Conservation (phyloP, 2,329 filamentous ascomycete genomes). For the Lachnellula hyalina region DNA sequence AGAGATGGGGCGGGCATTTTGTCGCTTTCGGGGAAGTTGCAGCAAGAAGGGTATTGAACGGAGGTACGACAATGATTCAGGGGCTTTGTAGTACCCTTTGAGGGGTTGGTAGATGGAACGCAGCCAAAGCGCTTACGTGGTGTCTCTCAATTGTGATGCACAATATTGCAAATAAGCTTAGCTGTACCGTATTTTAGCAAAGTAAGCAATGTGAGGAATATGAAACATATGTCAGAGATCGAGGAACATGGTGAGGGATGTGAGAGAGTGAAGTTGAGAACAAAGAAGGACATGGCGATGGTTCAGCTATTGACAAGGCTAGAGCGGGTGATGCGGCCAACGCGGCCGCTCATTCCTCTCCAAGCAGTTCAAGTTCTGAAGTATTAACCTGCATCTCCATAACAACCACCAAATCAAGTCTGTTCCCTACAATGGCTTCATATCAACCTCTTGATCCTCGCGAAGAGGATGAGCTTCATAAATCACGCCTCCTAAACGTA, state of each 20-base stretch:
- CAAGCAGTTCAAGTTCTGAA: neutral
- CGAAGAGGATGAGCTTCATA: slow-evolving; percentile 81
- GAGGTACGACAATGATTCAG: neutral
- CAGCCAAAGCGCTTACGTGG: neutral
- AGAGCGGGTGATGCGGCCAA: neutral
- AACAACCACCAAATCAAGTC: neutral
- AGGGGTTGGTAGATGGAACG: neutral
- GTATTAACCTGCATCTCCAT: neutral
- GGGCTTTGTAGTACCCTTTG: neutral
- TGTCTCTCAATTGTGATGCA: neutral
- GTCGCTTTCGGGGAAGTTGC: neutral
- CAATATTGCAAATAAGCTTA: neutral
- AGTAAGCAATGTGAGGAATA: neutral
- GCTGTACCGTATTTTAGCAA: neutral
- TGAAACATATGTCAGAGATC: neutral
- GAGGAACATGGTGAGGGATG: neutral
- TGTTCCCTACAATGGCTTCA: slow-evolving; percentile 39
- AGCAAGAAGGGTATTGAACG: neutral
- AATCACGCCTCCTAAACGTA: slow-evolving; percentile 77
- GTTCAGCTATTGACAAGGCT: neutral
- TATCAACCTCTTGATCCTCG: slow-evolving; percentile 68
- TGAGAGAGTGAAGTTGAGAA: neutral
- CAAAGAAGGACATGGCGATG: neutral
- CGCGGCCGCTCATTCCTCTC: neutral
- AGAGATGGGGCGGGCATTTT: slow-evolving; percentile 47